Evolutionary conservation across 2,329 filamentous ascomycete genomes (phyloP).

Genomic region (Monosporascus sp.): DNA sequence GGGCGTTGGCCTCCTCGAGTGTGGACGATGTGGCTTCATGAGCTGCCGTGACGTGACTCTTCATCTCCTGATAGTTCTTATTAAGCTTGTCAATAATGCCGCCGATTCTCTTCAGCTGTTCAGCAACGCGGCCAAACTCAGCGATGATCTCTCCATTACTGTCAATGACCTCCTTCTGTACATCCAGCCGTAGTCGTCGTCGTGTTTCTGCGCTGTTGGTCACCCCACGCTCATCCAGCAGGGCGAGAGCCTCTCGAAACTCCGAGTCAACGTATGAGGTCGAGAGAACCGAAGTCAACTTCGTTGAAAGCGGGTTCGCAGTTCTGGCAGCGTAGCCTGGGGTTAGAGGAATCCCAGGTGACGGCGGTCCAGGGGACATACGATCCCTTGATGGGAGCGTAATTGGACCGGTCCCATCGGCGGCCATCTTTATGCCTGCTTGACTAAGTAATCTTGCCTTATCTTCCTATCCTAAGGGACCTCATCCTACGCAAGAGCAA

Average conservation of each 20-base stretch:
- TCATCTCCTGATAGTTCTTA: slow-evolving; percentile 73
- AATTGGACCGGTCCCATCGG: slow-evolving; percentile 19
- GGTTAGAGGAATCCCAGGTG: slow-evolving; percentile 25
- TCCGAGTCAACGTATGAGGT: slow-evolving; percentile 90
- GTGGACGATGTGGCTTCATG: slow-evolving; percentile 69
- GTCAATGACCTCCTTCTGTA: slow-evolving; percentile 88
- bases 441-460: slow-evolving; percentile 1
- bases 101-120: slow-evolving; percentile 86
- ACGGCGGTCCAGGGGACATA: slow-evolving; percentile 21
- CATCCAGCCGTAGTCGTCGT: slow-evolving; percentile 71
- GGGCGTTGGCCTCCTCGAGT: slow-evolving; percentile 67
- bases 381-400: slow-evolving; percentile 21
- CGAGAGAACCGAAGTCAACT: slow-evolving; percentile 80
- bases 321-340: slow-evolving; percentile 31
- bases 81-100: slow-evolving; percentile 73
- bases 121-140: slow-evolving; percentile 84
- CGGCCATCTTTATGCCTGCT: slow-evolving; percentile 22
- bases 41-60: slow-evolving; percentile 67
- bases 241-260: slow-evolving; percentile 75
- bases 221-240: slow-evolving; percentile 67
- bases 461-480: slow-evolving; percentile 1
- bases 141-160: slow-evolving; percentile 84
- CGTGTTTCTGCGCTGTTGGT: slow-evolving; percentile 73
- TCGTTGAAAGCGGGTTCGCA: slow-evolving; percentile 67
- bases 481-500: background rate